These are phyloP conservation scores for Dactylellina drechsleri DNA, from an alignment of 2,329 filamentous ascomycete species.

Conservation along the genomic window DNA sequence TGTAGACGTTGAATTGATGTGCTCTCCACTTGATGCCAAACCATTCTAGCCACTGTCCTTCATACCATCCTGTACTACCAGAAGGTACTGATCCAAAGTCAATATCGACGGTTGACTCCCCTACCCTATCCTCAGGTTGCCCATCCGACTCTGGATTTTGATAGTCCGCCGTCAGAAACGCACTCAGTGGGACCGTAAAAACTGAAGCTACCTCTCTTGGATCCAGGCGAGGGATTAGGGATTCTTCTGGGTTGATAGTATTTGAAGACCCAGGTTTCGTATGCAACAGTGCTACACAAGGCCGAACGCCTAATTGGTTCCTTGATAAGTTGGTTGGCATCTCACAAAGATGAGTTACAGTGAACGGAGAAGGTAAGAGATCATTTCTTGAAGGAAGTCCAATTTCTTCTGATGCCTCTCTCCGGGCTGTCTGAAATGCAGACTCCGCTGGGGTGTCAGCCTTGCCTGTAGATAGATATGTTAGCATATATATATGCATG, in stretches of 20 bases:
- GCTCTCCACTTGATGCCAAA: constrained; percentile 76
- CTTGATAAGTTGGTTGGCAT: constrained; percentile 79
- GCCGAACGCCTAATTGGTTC: constrained; percentile 78
- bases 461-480: constrained; percentile 63
- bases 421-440: constrained; percentile 80
- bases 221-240: constrained; percentile 81
- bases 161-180: constrained; percentile 76
- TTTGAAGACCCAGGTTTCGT: constrained; percentile 39
- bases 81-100: constrained; percentile 59
- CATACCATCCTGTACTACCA: constrained; percentile 77
- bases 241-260: constrained; percentile 67
- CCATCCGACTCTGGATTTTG: constrained; percentile 62
- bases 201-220: constrained; percentile 92
- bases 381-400: constrained; percentile 79
- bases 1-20: constrained; percentile 51
- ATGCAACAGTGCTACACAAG: constrained; percentile 79
- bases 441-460: constrained; percentile 68
- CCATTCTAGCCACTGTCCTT: constrained; percentile 82
- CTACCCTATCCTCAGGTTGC: constrained; percentile 58
- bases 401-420: constrained; percentile 93
- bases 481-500: constrained; percentile 5
- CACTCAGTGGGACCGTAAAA: constrained; percentile 87
- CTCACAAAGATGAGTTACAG: constrained; percentile 85
- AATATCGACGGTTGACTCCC: constrained; percentile 60
- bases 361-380: constrained; percentile 78